Conservation (phyloP, 805 yeast species). For the Candida succiphila region DNA sequence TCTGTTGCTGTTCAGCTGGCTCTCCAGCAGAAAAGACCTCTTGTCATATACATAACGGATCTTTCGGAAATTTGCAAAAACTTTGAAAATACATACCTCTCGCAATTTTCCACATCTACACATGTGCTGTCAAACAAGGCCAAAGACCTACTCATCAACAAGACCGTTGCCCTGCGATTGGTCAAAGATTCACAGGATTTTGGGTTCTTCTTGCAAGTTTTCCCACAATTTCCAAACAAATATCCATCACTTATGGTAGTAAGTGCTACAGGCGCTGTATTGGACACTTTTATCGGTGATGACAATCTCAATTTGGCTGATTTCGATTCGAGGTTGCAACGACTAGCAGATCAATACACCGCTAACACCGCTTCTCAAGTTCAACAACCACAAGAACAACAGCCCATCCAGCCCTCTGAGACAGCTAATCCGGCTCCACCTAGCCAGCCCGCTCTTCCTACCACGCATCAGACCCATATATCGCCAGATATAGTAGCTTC, state of each 20-base stretch:
- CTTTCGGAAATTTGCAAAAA: no score
- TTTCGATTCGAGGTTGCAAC: slow-evolving; percentile 18
- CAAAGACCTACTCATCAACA: not conserved
- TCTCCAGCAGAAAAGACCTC: not conserved
- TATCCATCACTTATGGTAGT: no score
- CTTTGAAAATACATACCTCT: no score
- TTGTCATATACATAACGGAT: not conserved
- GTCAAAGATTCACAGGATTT: not conserved
- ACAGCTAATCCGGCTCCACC: slow-evolving; percentile 1
- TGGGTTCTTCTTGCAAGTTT: not conserved
- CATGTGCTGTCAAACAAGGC: not conserved
- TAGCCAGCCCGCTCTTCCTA: no score
- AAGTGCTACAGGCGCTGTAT: no score
- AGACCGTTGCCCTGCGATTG: not conserved
- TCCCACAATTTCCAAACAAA: slow-evolving; percentile 23
- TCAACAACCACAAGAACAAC: slow-evolving; percentile 1
- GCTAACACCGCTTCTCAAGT: slow-evolving; percentile 1
- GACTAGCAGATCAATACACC: slow-evolving; percentile 5
- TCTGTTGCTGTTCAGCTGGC: not conserved
- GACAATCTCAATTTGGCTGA: no score
- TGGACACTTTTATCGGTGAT: no score
- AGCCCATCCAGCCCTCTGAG: slow-evolving; percentile 1
- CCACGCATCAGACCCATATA: no score
- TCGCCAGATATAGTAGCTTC: not conserved
- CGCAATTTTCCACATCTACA: no score